Conservation (phyloP, 768 basidiomycete species). For the Rhodotorula kratochvilovae region DNA sequence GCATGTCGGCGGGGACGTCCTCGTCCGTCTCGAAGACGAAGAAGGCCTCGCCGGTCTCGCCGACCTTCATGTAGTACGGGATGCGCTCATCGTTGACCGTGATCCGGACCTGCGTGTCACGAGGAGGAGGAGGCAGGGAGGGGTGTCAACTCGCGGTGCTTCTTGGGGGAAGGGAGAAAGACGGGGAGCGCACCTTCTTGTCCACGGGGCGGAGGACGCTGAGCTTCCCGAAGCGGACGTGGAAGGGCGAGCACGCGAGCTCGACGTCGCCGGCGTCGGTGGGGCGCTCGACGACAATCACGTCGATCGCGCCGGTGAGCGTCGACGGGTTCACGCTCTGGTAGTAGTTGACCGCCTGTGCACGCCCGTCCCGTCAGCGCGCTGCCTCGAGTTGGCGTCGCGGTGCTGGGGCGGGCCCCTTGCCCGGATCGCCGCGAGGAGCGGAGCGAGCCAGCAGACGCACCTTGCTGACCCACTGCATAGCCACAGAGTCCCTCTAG, state of each 20-base stretch:
- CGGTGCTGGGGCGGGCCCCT: background rate
- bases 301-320: slow-evolving; percentile 96
- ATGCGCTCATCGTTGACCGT: slow-evolving; percentile 77
- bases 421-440: background rate
- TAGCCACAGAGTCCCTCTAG: background rate
- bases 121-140: background rate
- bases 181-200: slow-evolving; percentile 70
- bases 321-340: slow-evolving; percentile 80
- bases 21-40: slow-evolving; percentile 96
- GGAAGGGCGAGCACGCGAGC: slow-evolving; percentile 89
- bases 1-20: slow-evolving; percentile 85
- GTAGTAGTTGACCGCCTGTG: slow-evolving; percentile 39
- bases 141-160: background rate
- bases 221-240: slow-evolving; percentile 95
- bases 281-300: slow-evolving; percentile 83
- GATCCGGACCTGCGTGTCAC: slow-evolving; percentile 65
- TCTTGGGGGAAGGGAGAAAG: rapidly evolving
- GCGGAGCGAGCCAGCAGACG: background rate
- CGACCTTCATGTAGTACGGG: slow-evolving; percentile 97
- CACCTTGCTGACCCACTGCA: slow-evolving; percentile 35
- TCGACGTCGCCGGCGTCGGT: slow-evolving; percentile 54
- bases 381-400: background rate
- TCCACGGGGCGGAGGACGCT: slow-evolving; percentile 88
- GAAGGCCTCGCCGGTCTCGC: slow-evolving; percentile 97
- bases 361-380: background rate